A percentile compares a stretch with the other conserved stretches of the same genome.
Conservation (phyloP, 1,139 yeast species). For the Hemisphaericaspora xylanilytica region DNA sequence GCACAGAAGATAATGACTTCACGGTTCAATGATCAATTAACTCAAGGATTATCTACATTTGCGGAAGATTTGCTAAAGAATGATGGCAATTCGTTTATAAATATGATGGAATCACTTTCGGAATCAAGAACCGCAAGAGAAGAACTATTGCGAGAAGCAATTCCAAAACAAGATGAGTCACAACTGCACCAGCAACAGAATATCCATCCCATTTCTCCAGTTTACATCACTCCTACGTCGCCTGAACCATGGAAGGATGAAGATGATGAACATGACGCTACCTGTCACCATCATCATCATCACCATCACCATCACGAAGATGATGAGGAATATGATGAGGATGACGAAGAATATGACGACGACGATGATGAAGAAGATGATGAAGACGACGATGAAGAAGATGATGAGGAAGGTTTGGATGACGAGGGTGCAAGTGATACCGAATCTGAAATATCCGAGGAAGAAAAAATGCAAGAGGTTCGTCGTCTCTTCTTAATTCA, state of each 20-base stretch:
- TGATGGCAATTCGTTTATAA: conserved; percentile 72
- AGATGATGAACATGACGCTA: conserved; percentile 19
- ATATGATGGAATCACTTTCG: conserved; percentile 73
- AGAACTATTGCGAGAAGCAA: conserved; percentile 27
- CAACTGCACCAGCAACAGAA: conserved; percentile 5
- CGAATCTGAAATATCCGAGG: conserved; percentile 53
- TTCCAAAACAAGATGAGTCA: background rate
- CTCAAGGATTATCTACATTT: conserved; percentile 51
- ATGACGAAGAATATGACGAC: conserved; percentile 23
- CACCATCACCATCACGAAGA: conserved; percentile 15
- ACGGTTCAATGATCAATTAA: conserved; percentile 20
- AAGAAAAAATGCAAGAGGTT: conserved; percentile 70
- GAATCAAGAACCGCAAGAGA: conserved; percentile 55
- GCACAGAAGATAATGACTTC: conserved; percentile 8
- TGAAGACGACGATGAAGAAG: conserved; percentile 27
- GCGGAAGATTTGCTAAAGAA: conserved; percentile 76
- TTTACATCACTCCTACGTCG: background rate
- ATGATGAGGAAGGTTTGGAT: conserved; percentile 30
- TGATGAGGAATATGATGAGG: conserved; percentile 21
- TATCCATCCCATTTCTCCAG: conserved; percentile 2
- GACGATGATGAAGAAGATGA: conserved; percentile 26
- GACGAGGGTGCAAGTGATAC: conserved; percentile 34
- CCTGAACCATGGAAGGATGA: conserved; percentile 24
- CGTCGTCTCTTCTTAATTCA: conserved; percentile 71
- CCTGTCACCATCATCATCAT: conserved; percentile 9